Evolutionary conservation across 2,329 filamentous ascomycete species (phyloP), one percentile per base, ranked within the genome.

Genomic region (Fusarium sp.): DNA sequence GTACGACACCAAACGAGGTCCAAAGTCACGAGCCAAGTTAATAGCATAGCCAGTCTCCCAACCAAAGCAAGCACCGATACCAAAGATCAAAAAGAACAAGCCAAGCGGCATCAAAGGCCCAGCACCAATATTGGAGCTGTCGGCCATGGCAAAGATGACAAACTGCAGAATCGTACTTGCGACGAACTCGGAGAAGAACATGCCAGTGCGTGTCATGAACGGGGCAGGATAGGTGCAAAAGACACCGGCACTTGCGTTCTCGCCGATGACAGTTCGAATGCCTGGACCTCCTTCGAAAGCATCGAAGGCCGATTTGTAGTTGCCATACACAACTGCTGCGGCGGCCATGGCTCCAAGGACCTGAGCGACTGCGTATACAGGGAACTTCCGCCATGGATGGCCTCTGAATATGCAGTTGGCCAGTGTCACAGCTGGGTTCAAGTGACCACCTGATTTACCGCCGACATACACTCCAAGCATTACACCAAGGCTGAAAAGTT

Each of bases 1-100:
- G 74, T 89, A 91, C 2, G 87, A 87, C 66, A 91, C 87, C 43
- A 93, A 77, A 13, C 91, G 83, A 11, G 91, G 91, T 1, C 90
- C 90, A 74, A 93, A 91, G 68, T 94, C 91, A 78, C 91, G 85
- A 36, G 90, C 91, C 42, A 92, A 78, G 73, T 93, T 93, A 69
- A 93, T 92, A 17, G 91, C 91, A 78, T 92, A 94, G 38, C 91
- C 91, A 2, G 91, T 94, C 77, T 93, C 87, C 90, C 90, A 93
- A 8, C 91, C 91, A 72, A 92, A 93, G 75, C 89, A 91, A 33
- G 89, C 88, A 18, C 90, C 91, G 22, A 93, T 88, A 9, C 90
- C 91, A 74, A 93, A 93, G 66, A 93, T 89, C 48, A 93, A 81
- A 78, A 93, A 92, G 79, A 92, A 91, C 7, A 93, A 79, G 9